Conservation (phyloP, 106 monocot species). For the Allium cepa region DNA sequence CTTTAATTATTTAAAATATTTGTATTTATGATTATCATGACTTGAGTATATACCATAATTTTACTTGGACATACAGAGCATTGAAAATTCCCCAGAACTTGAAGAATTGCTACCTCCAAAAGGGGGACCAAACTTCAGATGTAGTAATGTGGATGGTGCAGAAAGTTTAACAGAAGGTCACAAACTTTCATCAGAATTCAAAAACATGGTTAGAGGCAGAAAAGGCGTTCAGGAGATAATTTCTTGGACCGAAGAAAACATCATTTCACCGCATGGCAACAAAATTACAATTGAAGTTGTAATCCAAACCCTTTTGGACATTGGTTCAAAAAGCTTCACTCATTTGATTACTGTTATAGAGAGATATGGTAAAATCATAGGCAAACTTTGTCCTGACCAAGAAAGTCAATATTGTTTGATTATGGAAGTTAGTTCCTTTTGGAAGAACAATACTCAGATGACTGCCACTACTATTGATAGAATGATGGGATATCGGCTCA, state of each 20-base stretch:
- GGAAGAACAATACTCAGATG: slow-evolving; percentile 93
- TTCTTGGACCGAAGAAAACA: slow-evolving; percentile 63
- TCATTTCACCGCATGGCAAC: slow-evolving; percentile 47
- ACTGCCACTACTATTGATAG: slow-evolving; percentile 71
- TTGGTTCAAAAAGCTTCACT: slow-evolving; percentile 98
- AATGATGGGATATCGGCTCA: slow-evolving; percentile 87
- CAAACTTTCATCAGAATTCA: slow-evolving; percentile 58
- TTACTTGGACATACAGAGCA: slow-evolving; percentile 32
- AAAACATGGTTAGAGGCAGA: slow-evolving; percentile 47
- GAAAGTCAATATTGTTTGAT: slow-evolving; percentile 57
- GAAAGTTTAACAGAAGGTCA: slow-evolving; percentile 25
- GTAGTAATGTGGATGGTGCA: slow-evolving; percentile 22
- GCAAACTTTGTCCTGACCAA: slow-evolving; percentile 44
- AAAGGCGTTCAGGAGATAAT: slow-evolving; percentile 54
- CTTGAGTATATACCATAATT: background rate
- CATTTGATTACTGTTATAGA: slow-evolving; percentile 89
- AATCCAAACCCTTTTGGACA: slow-evolving; percentile 76
- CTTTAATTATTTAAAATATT: background rate
- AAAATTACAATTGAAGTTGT: slow-evolving; percentile 69
- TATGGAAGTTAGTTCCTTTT: slow-evolving; percentile 66
- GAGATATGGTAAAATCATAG: slow-evolving; percentile 79
- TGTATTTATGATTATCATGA: background rate
- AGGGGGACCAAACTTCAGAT: slow-evolving; percentile 64
- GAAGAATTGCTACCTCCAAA: slow-evolving; percentile 82
- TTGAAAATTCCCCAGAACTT: slow-evolving; percentile 64